Base-by-base conservation (phyloP, 1,284 basidiomycete species). In the Leccinum subatratum region DNA sequence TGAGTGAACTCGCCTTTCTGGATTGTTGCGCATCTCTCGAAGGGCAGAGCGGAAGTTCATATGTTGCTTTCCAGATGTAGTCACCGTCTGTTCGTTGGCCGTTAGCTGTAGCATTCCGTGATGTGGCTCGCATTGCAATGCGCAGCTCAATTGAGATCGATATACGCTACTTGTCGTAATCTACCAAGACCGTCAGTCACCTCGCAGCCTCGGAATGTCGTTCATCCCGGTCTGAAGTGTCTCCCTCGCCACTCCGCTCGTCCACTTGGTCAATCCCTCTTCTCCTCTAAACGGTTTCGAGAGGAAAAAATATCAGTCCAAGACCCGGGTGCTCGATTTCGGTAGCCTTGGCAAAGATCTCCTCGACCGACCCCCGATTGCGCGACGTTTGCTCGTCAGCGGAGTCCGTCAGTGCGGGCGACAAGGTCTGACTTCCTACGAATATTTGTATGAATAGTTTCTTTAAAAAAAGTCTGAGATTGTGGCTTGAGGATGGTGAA, bases 221-320 rank as follows among this genome's bases (percentile, higher is more conserved):
- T 89, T 85, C 69, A 89, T 78, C 4, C 87, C 85, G 8, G 81
- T 84, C 69, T 84, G 81, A 63, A 95, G 71, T 3, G 89, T 89
- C 63, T 90, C 88, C 71, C 83, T 84, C 11, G 90, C 91, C 6
- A 92, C 77, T 51, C 81, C 81, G 64, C 82, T 80, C 0, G 87
- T 89, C 88, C 90, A 92, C 65, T 79, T 80, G 39, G 90, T 74
- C 30, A 91, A 80, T 25, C 80, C 82, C 25, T 74, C 77, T 71
- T 80, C 74, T 32, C 80, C 76, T 20, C 74, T 76, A 68, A 88
- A 85, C 7, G 75, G 69, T 62, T 84, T 81, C 2, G 83, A 80
- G 37, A 93, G 72, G 75, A 91, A 93, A 93, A 72, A 88, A 90
- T 7, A 86, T 77, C 58, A 94, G 72, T 0, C 93, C 92, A 72